Evolutionary conservation across 768 basidiomycete species (phyloP).

Genomic region (Termitomyces sp.): DNA sequence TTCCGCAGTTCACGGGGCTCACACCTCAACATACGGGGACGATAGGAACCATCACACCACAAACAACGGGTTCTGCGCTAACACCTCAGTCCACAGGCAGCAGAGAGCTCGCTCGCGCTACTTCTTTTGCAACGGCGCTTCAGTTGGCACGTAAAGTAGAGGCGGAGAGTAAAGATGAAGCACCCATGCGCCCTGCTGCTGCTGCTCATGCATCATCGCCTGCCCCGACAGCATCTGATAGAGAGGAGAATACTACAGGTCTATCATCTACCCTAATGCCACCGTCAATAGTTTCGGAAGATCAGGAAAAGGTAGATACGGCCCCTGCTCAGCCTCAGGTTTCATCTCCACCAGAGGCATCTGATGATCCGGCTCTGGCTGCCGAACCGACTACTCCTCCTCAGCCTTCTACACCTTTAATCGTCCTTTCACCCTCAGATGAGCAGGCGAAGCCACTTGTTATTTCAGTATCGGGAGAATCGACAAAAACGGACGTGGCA

Average conservation of each 20-base stretch:
- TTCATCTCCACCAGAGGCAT: not conserved
- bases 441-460: not conserved
- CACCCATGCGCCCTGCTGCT: conserved; percentile 10
- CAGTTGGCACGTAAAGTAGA: conserved; percentile 36
- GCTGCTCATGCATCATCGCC: conserved; percentile 14
- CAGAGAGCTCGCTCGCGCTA: conserved; percentile 21
- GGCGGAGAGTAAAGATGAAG: conserved; percentile 24
- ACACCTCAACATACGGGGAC: conserved; percentile 8
- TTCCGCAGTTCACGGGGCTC: conserved; percentile 7
- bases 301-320: not conserved
- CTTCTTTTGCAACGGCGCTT: conserved; percentile 35
- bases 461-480: not conserved
- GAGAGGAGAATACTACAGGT: not conserved
- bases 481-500: not conserved
- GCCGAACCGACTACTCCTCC: not conserved
- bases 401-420: conserved; percentile 2
- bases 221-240: not conserved
- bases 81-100: conserved; percentile 12
- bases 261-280: not conserved
- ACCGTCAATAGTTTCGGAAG: not conserved
- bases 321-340: not conserved
- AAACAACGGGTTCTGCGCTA: conserved; percentile 2
- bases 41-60: conserved; percentile 1
- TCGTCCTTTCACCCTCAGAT: conserved; percentile 9
- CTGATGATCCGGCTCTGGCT: not conserved